Base-by-base conservation (phyloP, 2,329 filamentous ascomycete genomes). In the Pyrenophora tritici-repentis region DNA sequence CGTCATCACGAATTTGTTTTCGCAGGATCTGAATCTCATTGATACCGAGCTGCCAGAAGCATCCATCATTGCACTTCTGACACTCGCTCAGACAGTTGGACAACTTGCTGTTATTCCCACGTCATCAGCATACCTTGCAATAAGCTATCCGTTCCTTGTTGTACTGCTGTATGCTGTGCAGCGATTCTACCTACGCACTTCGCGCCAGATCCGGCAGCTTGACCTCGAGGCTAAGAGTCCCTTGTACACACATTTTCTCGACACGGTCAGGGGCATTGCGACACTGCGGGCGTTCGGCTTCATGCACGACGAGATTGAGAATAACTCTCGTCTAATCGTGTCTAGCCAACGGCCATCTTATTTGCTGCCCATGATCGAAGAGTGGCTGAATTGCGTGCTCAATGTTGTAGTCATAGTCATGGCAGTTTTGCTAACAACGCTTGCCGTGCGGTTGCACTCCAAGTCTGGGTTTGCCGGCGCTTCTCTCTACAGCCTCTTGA, bases 171-270 rank as follows among this genome's bases (percentile, higher is more conserved):
- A 72, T 48, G 37, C 67, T 33, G 63, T 79, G 4, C 73, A 76
- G 45, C 66, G 55, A 22, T 69, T 73, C 56, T 80, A 80, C 50
- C 68, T 79, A 4, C 70, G 72, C 3, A 78, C 76, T 9, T 75
- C 75, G 6, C 65, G 77, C 2, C 76, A 78, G 53, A 42, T 80
- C 3, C 72, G 81, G 41, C 67, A 80, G 10, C 63, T 83, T 3
- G 81, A 83, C 55, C 73, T 82, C 0, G 80, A 82, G 57, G 64
- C 72, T 17, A 76, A 78, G 45, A 71, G 73, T 1, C 76, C 78
- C 0, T 65, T 82, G 0, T 80, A 77, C 50, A 76, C 78, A 0
- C 76, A 81, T 29, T 81, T 81, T 47, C 60, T 77, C 2, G 80
- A 83, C 39, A 77, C 76, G 0, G 50, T 80, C 0, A 66, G 68